These are phyloP conservation scores for Gnomoniopsis smithogilvyi DNA, from an alignment of 2,329 filamentous ascomycete species.

Conservation along the genomic window DNA sequence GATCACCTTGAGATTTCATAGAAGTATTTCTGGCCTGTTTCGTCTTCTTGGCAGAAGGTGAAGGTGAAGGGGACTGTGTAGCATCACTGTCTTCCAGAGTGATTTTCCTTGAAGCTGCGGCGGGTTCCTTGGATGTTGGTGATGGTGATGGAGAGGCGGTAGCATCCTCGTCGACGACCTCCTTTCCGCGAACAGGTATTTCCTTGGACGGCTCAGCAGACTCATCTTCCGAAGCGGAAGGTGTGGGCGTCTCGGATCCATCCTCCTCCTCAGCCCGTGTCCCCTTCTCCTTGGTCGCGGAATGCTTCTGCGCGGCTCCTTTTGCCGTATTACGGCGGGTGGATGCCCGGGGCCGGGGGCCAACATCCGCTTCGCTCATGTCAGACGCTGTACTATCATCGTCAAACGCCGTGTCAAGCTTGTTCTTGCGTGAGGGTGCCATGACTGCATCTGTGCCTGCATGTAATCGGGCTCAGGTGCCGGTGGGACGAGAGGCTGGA, in stretches of 20 bases:
- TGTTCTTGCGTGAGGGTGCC: not conserved
- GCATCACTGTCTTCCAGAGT: not conserved
- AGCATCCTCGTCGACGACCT: not conserved
- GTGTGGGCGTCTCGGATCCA: not conserved
- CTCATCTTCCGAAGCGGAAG: not conserved
- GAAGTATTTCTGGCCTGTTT: not conserved
- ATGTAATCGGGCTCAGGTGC: not conserved
- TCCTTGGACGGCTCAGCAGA: not conserved
- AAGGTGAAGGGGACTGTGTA: not conserved
- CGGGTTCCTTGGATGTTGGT: not conserved
- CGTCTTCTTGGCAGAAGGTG: not conserved
- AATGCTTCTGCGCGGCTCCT: not conserved
- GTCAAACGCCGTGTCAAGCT: conserved; percentile 5
- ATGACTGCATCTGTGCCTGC: not conserved
- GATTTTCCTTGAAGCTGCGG: not conserved
- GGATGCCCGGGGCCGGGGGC: not conserved
- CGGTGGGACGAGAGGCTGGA: not conserved
- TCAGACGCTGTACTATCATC: conserved; percentile 7
- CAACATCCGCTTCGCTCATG: conserved; percentile 7
- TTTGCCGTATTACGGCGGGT: conserved; percentile 12
- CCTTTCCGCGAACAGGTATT: not conserved
- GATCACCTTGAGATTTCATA: not conserved
- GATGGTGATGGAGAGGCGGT: not conserved
- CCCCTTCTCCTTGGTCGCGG: not conserved
- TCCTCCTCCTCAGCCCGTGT: not conserved